Base-by-base conservation (phyloP, 2,329 filamentous ascomycete species). In the Fusarium burgessii region DNA sequence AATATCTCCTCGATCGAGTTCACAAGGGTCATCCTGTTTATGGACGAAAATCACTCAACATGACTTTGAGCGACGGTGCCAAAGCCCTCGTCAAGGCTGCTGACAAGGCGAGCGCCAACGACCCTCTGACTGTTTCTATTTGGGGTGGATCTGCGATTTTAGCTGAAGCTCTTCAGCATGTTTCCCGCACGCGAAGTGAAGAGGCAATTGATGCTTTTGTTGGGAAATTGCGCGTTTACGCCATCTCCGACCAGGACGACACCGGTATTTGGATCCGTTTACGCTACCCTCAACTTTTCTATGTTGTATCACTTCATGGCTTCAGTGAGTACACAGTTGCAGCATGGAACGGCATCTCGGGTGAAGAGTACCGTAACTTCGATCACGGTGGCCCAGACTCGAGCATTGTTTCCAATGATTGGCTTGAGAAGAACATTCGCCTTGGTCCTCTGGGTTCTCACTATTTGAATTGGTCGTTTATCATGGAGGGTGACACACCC, bases 241-340 rank as follows among this genome's bases (percentile, higher is more conserved):
- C 87, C 15, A 88, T 90, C 56, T 88, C 86, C 5, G 88, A 90
- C 67, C 88, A 90, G 66, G 88, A 90, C 52, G 84, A 90, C 55
- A 84, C 85, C 0, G 87, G 86, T 0, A 76, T 82, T 0, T 90
- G 87, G 87, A 85, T 90, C 27, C 84, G 88, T 5, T 75, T 79
- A 25, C 82, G 81, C 2, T 89, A 84, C 57, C 87, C 88, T 0
- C 82, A 85, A 10, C 73, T 90, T 1, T 85, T 87, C 65, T 89
- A 87, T 73, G 87, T 90, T 23, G 79, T 78, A 3, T 87, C 84
- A 0, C 75, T 89, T 0, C 87, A 89, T 64, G 86, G 82, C 2
- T 89, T 84, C 80, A 86, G 86, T 68, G 80, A 85, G 43, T 90
- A 90, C 64, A 82, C 80, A 0, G 72, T 83, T 36, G 87, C 87